Evolutionary conservation across 148 eudicot species (phyloP).

Genomic region (Vaccinium vitisidaea): DNA sequence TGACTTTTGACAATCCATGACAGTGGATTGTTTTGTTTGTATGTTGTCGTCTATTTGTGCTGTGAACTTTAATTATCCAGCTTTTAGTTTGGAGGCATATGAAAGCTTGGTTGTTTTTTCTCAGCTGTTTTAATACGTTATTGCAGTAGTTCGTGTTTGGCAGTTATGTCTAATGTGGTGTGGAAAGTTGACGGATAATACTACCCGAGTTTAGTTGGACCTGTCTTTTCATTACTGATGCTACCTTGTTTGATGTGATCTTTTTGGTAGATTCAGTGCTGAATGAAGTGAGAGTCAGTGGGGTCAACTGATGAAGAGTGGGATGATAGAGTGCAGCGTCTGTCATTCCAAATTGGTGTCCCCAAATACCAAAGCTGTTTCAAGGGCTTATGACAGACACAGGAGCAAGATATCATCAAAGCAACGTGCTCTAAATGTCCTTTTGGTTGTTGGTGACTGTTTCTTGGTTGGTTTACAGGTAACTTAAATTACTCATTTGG

Average conservation of each 20-base stretch:
- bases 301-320: constrained; percentile 54
- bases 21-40: background rate
- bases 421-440: constrained; percentile 71
- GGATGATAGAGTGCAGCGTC: constrained; percentile 83
- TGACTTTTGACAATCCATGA: too few relatives aligned
- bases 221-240: background rate
- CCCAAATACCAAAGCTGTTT: constrained; percentile 57
- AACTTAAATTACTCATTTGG: constrained; percentile 5
- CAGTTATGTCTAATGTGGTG: background rate
- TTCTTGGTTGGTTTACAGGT: constrained; percentile 95
- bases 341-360: constrained; percentile 77
- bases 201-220: background rate
- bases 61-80: background rate
- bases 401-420: constrained; percentile 77
- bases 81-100: background rate
- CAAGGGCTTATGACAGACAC: constrained; percentile 79
- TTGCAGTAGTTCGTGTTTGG: background rate
- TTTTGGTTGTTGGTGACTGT: constrained; percentile 89
- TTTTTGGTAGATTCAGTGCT: background rate
- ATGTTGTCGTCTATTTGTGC: background rate
- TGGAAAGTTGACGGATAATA: background rate
- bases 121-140: background rate
- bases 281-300: constrained; percentile 9
- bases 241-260: constrained; percentile 1
- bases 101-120: background rate